These are phyloP conservation scores for Psilocybe mexicana DNA, from an alignment of 1,284 basidiomycete species.

Conservation along the genomic window DNA sequence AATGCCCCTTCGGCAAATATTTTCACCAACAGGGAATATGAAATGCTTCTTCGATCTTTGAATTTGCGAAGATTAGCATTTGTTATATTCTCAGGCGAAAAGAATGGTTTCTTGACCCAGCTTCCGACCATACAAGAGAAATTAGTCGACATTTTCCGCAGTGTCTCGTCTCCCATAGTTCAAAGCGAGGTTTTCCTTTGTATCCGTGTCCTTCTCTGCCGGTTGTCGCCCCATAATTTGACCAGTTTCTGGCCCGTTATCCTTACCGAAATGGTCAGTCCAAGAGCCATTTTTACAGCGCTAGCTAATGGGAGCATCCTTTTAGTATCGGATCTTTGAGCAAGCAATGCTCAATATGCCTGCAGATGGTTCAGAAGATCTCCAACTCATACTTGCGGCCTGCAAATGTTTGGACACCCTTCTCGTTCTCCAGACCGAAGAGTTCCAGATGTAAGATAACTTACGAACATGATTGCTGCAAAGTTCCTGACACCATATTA, in stretches of 20 bases:
- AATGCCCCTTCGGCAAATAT: constrained; percentile 92
- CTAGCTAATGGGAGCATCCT: neutral
- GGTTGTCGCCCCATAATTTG: constrained; percentile 90
- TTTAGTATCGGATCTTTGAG: constrained; percentile 75
- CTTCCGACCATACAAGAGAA: constrained; percentile 95
- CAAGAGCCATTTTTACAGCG: neutral
- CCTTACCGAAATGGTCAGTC: constrained; percentile 84
- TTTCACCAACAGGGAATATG: constrained; percentile 94
- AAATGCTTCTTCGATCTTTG: constrained; percentile 86
- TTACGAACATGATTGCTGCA: neutral
- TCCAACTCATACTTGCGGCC: constrained; percentile 83
- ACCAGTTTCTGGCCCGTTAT: constrained; percentile 98
- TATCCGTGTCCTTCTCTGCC: constrained; percentile 87
- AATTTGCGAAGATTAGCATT: constrained; percentile 89
- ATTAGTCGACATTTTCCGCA: constrained; percentile 90
- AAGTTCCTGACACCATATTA: constrained; percentile 7
- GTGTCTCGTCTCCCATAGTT: constrained; percentile 79
- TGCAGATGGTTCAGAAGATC: constrained; percentile 78
- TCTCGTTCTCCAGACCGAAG: constrained; percentile 90
- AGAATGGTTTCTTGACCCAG: constrained; percentile 88
- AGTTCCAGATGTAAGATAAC: constrained; percentile 90
- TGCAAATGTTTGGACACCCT: constrained; percentile 94
- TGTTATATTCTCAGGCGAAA: constrained; percentile 81
- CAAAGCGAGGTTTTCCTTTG: constrained; percentile 96
- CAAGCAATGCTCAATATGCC: constrained; percentile 64